Conservation (phyloP, 73 alveolate genomes). For the Paramecium octaurelia region DNA sequence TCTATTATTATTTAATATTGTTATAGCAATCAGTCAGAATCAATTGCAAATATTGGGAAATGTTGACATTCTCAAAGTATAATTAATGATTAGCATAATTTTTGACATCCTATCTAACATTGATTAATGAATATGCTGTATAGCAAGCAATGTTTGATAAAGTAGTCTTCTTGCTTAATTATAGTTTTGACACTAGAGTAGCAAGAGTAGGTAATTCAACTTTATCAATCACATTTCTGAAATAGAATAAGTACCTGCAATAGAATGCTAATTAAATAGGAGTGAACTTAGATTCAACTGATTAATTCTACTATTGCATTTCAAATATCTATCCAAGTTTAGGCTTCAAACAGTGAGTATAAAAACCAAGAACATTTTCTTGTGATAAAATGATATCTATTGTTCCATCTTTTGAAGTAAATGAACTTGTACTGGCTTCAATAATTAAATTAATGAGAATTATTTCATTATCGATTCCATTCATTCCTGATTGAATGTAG, state of each 20-base stretch:
- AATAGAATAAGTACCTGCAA: slow-evolving; percentile 53
- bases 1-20: neutral
- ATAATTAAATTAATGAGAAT: slow-evolving; percentile 46
- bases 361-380: slow-evolving; percentile 19
- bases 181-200: neutral
- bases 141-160: slow-evolving; percentile 32
- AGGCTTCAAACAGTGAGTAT: slow-evolving; percentile 14
- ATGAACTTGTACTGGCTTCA: slow-evolving; percentile 49
- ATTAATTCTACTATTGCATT: neutral
- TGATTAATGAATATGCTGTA: slow-evolving; percentile 35
- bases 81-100: neutral
- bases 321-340: slow-evolving; percentile 17
- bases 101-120: neutral
- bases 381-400: slow-evolving; percentile 10
- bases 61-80: neutral
- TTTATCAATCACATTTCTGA: slow-evolving; percentile 43
- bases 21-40: slow-evolving; percentile 42
- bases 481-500: neutral
- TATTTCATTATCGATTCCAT: slow-evolving; percentile 28
- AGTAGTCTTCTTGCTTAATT: neutral
- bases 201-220: slow-evolving; percentile 31
- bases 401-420: slow-evolving; percentile 49
- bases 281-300: neutral
- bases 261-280: slow-evolving; percentile 7
- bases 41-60: neutral